Conservation (phyloP, 371 early-diverging fungal genomes). For the Zychaea mexicana region DNA sequence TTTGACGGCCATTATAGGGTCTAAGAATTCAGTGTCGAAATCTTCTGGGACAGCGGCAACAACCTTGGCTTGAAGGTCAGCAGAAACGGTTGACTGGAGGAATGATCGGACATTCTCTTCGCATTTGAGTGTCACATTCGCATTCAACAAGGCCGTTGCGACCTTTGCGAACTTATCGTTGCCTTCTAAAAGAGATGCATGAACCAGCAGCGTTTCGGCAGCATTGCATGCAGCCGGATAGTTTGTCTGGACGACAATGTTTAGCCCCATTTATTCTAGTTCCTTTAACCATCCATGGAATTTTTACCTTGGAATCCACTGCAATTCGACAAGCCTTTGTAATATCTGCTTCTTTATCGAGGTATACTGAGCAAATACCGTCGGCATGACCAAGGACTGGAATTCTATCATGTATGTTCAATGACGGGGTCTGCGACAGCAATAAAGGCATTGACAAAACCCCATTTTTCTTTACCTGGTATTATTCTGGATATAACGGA, state of each 20-base stretch:
- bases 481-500: slow-evolving; percentile 86
- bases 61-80: slow-evolving; percentile 24
- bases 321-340: slow-evolving; percentile 75
- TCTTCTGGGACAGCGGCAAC: slow-evolving; percentile 50
- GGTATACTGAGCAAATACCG: slow-evolving; percentile 90
- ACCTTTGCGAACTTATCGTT: slow-evolving; percentile 49
- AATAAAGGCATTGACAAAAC: no score
- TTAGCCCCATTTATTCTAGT: background rate
- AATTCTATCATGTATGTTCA: slow-evolving; percentile 60
- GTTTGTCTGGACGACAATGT: slow-evolving; percentile 58
- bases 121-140: slow-evolving; percentile 67
- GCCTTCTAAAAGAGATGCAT: slow-evolving; percentile 53
- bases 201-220: slow-evolving; percentile 90
- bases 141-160: slow-evolving; percentile 55
- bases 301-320: slow-evolving; percentile 86
- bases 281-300: background rate
- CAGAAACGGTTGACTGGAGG: slow-evolving; percentile 1
- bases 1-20: slow-evolving; percentile 82
- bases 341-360: slow-evolving; percentile 83
- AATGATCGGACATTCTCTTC: slow-evolving; percentile 46
- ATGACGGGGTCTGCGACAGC: background rate
- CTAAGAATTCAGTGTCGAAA: slow-evolving; percentile 91
- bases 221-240: slow-evolving; percentile 97
- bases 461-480: slow-evolving; percentile 64
- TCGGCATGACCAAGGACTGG: slow-evolving; percentile 99